Percentiles rank a stretch among this genome's conserved stretches.
Conservation (phyloP, 2,329 filamentous ascomycete genomes). For the Cryphonectria parasitica region DNA sequence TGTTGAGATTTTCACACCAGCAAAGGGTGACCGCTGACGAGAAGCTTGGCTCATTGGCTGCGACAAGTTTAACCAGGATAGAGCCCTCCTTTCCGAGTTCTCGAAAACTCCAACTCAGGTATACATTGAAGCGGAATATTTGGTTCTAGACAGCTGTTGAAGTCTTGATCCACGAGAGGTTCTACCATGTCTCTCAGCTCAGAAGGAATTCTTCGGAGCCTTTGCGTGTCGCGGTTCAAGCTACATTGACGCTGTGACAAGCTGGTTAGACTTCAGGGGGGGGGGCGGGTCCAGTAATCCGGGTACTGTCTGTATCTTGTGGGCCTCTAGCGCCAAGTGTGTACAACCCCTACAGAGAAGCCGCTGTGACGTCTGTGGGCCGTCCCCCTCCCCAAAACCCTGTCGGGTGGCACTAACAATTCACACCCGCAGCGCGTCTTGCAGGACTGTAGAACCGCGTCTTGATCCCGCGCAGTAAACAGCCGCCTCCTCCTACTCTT, state of each 20-base stretch:
- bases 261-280: neutral
- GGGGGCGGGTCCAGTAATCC: no score
- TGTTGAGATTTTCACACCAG: no score
- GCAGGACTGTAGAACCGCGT: constrained; percentile 11
- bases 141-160: no score
- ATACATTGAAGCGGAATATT: neutral
- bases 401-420: neutral
- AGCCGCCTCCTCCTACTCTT: neutral
- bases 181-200: no score
- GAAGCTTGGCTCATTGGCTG: no score
- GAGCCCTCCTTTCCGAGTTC: no score
- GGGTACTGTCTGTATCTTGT: neutral
- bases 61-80: no score
- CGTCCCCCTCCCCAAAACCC: neutral
- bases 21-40: no score
- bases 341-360: neutral
- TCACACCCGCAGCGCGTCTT: constrained; percentile 11
- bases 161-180: no score
- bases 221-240: no score
- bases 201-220: no score
- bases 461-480: constrained; percentile 15
- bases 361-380: constrained; percentile 7
- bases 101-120: no score
- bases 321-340: neutral
- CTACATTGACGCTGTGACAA: neutral